Conservation (phyloP, 2,329 filamentous ascomycete species). For the Penicillium decumbens region DNA sequence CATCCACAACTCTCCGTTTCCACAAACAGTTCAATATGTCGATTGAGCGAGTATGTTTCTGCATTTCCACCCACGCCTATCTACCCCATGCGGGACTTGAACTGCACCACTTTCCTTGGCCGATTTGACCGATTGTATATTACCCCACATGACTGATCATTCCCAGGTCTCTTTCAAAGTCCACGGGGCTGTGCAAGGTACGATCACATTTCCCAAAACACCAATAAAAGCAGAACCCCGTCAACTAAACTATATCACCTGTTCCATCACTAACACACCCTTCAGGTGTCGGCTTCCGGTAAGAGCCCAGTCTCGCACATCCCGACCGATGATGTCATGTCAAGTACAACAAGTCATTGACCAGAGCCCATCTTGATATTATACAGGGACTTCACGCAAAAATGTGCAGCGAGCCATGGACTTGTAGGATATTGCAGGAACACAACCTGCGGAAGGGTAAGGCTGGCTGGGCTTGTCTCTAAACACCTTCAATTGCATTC, state of each 20-base stretch:
- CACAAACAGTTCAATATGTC: conserved; percentile 15
- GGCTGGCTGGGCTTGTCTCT: conserved; percentile 5
- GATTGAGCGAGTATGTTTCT: conserved; percentile 15
- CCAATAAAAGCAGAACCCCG: neutral
- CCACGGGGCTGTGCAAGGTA: conserved; percentile 68
- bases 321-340: conserved; percentile 19
- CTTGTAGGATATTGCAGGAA: conserved; percentile 50
- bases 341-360: conserved; percentile 1
- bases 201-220: conserved; percentile 8
- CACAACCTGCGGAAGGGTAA: conserved; percentile 43
- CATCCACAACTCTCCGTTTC: neutral
- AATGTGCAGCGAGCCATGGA: conserved; percentile 40
- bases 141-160: conserved; percentile 6
- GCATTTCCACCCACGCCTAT: neutral
- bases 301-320: conserved; percentile 5
- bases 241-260: neutral
- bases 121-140: neutral
- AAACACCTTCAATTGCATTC: neutral
- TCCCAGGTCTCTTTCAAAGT: conserved; percentile 45
- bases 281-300: conserved; percentile 35
- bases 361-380: neutral
- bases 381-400: conserved; percentile 42
- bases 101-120: neutral
- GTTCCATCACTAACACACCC: conserved; percentile 1
- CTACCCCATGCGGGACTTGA: neutral